phyloP scores from a whole-genome alignment of 306 rosid species.

The Mimosa pudica region DNA sequence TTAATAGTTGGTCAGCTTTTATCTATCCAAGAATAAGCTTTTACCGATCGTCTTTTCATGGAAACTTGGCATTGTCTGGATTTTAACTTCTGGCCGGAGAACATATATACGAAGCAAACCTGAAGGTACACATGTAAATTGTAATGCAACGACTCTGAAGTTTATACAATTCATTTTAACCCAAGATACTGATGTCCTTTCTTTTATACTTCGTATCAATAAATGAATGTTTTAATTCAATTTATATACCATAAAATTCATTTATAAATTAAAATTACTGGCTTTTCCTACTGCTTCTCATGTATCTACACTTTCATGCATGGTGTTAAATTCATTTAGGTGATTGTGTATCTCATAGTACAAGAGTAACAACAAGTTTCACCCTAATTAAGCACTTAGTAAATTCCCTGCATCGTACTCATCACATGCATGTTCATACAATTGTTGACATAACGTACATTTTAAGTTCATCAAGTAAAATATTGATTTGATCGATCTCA shows the following conservation, averaged over 20 bases:
- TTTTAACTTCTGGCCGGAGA: not conserved
- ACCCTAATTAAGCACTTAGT: slow-evolving; percentile 8
- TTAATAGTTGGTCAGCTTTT: slow-evolving; percentile 1
- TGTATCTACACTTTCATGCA: not conserved
- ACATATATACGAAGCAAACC: not conserved
- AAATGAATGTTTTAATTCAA: not conserved
- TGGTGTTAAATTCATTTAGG: not conserved
- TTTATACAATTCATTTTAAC: not conserved
- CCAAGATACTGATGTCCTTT: not conserved
- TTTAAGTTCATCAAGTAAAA: not conserved
- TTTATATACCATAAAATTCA: not conserved
- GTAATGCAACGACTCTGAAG: too few relatives aligned
- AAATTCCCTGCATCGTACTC: slow-evolving; percentile 44
- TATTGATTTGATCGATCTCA: not conserved
- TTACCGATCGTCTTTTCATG: not conserved
- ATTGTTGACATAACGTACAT: slow-evolving; percentile 21
- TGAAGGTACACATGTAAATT: too few relatives aligned
- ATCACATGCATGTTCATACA: slow-evolving; percentile 27
- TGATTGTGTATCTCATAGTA: not conserved
- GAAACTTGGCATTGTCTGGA: not conserved
- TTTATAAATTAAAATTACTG: too few relatives aligned
- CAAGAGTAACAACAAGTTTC: not conserved
- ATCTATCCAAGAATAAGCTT: not conserved
- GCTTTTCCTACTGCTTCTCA: not conserved
- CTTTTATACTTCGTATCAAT: not conserved